A percentile compares a stretch with the other conserved stretches of the same genome.
Conservation (phyloP, 2,329 filamentous ascomycete species). For the Cladosporium cucumerinum region DNA sequence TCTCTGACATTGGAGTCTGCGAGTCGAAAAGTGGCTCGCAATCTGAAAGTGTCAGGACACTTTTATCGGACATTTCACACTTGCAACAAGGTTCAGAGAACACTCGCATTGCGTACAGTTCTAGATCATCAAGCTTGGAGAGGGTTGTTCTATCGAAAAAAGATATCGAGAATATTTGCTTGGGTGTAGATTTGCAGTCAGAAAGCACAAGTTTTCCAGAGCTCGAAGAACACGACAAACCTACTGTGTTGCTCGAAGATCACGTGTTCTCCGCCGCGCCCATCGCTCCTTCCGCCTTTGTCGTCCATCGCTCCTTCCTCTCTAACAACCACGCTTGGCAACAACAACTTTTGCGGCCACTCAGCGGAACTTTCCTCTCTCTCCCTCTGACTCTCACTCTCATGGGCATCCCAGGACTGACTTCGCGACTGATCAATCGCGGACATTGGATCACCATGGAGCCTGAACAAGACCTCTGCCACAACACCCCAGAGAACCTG, state of each 20-base stretch:
- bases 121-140: too few species aligned
- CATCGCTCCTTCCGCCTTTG: background rate
- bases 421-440: conserved; percentile 9
- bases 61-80: background rate
- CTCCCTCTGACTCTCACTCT: background rate
- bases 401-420: conserved; percentile 16
- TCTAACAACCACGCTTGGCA: background rate
- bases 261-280: background rate
- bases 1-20: background rate
- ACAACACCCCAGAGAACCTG: background rate
- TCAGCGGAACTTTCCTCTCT: background rate
- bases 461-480: background rate
- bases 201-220: background rate
- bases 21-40: background rate
- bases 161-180: too few species aligned
- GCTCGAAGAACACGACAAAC: background rate
- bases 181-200: background rate
- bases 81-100: background rate
- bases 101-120: background rate
- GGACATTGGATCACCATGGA: conserved; percentile 5
- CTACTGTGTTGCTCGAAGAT: background rate
- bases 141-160: too few species aligned
- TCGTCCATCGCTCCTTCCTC: background rate
- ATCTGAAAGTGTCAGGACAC: background rate
- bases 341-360: background rate